Evolutionary conservation across 1,139 yeast species (phyloP).

Genomic region (Zygotorulaspora mrakii): DNA sequence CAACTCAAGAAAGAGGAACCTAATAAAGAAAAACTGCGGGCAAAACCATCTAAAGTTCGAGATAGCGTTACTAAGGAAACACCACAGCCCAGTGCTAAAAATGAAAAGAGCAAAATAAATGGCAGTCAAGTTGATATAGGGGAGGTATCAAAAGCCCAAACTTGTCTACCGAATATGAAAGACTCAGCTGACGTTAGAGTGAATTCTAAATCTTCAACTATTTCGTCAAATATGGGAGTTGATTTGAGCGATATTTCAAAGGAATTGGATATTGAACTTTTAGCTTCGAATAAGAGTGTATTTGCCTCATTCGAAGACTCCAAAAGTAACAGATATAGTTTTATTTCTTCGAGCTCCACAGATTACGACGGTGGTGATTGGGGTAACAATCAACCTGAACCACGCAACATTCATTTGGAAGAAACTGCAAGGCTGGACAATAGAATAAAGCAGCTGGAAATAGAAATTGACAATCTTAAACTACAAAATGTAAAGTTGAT

Average conservation of each 20-base stretch:
- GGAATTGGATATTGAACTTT: conserved; percentile 19
- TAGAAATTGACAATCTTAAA: conserved; percentile 34
- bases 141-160: not conserved
- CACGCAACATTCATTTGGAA: conserved; percentile 10
- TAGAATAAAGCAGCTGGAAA: conserved; percentile 34
- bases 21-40: conserved; percentile 1
- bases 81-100: no score
- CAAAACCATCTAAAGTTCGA: conserved; percentile 1
- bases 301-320: conserved; percentile 25
- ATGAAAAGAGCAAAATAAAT: conserved; percentile 8
- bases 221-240: conserved; percentile 13
- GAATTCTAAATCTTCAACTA: conserved; percentile 11
- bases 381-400: conserved; percentile 18
- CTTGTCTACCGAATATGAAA: not conserved
- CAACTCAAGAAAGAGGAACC: conserved; percentile 6
- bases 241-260: conserved; percentile 16
- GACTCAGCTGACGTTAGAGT: conserved; percentile 4
- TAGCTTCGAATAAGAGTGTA: conserved; percentile 28
- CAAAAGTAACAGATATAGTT: conserved; percentile 32
- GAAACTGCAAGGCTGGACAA: conserved; percentile 29
- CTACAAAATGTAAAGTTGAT: conserved; percentile 35
- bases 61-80: no score
- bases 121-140: not conserved
- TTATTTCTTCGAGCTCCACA: conserved; percentile 33
- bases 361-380: conserved; percentile 29